These are phyloP conservation scores for Colletotrichum sp. DNA, from an alignment of 2,329 filamentous ascomycete species.

Conservation along the genomic window DNA sequence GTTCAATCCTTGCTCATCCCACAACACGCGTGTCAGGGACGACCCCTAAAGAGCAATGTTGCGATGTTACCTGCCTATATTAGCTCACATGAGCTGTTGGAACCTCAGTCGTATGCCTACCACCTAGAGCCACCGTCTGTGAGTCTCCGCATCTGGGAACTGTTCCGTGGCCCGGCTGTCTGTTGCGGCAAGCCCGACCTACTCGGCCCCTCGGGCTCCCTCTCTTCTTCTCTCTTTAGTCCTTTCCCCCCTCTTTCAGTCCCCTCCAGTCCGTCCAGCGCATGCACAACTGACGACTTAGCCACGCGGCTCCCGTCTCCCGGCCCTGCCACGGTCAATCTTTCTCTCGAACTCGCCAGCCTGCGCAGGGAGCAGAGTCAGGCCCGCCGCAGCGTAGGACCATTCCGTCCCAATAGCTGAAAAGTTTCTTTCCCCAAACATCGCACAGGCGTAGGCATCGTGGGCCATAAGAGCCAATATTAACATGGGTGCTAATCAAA, in stretches of 20 bases:
- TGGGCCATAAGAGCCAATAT: background rate
- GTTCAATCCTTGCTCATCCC: background rate
- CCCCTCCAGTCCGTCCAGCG: background rate
- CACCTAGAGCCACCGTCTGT: background rate
- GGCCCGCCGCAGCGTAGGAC: background rate
- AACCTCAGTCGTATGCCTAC: background rate
- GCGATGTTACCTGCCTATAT: constrained; percentile 7
- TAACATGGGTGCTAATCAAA: constrained; percentile 11
- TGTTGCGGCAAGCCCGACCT: background rate
- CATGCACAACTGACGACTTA: background rate
- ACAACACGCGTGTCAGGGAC: background rate
- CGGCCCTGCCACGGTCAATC: background rate
- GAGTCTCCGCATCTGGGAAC: background rate
- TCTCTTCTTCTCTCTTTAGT: background rate
- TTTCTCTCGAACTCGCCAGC: background rate
- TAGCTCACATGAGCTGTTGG: background rate
- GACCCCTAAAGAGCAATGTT: background rate
- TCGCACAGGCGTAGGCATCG: background rate
- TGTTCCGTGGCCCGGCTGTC: background rate
- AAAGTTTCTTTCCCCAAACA: background rate
- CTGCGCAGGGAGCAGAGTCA: constrained; percentile 6
- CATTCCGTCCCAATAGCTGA: background rate
- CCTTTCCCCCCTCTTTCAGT: background rate
- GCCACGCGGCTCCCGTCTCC: background rate
- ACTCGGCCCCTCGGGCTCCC: background rate